Evolutionary conservation across 768 basidiomycete species (phyloP).

Genomic region (Filobasidium wieringae): DNA sequence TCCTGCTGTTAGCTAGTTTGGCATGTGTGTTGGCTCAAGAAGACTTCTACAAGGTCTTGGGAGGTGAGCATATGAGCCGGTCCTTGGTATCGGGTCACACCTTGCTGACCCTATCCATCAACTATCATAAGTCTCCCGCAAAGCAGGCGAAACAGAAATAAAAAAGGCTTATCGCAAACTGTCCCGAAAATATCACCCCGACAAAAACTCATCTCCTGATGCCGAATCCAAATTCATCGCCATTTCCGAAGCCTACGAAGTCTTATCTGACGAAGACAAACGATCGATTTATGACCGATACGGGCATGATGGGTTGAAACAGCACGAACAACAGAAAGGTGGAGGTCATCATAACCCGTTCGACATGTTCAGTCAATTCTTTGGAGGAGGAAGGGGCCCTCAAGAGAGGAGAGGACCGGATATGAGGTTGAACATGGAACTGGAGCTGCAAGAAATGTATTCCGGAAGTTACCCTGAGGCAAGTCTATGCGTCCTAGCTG

Average conservation of each 20-base stretch:
- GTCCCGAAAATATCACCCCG: constrained; percentile 16
- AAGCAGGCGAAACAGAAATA: constrained; percentile 1
- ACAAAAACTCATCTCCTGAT: constrained; percentile 12
- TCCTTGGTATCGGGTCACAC: too few species aligned
- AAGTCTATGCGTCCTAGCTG: neutral
- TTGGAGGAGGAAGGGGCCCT: constrained; percentile 42
- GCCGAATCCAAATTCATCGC: constrained; percentile 75
- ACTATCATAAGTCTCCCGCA: neutral
- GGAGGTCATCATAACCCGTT: constrained; percentile 69
- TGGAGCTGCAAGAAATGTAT: constrained; percentile 78
- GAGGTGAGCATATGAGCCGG: neutral
- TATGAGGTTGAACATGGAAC: constrained; percentile 47
- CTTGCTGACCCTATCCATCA: neutral
- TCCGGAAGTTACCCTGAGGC: constrained; percentile 75
- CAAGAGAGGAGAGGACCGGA: constrained; percentile 39
- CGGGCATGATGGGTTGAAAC: constrained; percentile 70
- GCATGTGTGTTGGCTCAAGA: neutral
- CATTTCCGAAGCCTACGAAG: constrained; percentile 43
- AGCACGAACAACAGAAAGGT: constrained; percentile 64
- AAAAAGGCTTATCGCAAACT: constrained; percentile 13
- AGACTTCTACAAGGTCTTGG: constrained; percentile 9
- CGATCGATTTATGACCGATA: constrained; percentile 59
- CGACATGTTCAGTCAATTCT: constrained; percentile 87
- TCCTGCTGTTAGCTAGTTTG: neutral
- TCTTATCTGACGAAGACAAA: constrained; percentile 63